Percentiles rank a stretch among this genome's conserved stretches.
Conservation (phyloP, 768 basidiomycete species). For the Daedalea quercina region DNA sequence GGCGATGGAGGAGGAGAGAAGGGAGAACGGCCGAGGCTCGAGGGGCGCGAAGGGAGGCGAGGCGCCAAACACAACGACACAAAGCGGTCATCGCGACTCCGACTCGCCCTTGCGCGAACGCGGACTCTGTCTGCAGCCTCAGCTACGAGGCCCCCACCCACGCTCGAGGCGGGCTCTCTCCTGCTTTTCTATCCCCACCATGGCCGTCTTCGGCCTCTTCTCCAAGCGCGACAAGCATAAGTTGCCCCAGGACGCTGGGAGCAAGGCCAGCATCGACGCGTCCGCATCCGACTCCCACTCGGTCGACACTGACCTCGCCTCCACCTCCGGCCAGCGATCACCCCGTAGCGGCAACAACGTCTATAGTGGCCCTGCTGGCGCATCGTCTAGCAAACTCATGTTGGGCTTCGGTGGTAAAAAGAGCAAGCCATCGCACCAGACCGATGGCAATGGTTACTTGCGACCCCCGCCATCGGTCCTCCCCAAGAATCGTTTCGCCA, state of each 20-base stretch:
- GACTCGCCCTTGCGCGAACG: neutral
- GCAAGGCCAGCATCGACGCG: constrained; percentile 10
- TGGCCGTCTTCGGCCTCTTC: constrained; percentile 24
- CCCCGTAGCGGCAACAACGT: constrained; percentile 3
- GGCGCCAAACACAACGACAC: neutral
- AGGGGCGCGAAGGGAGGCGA: neutral
- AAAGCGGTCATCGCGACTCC: neutral
- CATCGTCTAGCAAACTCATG: constrained; percentile 38
- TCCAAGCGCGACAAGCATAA: constrained; percentile 23
- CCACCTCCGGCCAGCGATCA: constrained; percentile 10
- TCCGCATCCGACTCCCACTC: constrained; percentile 14
- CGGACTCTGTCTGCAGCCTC: neutral
- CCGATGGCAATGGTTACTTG: constrained; percentile 28
- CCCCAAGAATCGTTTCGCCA: constrained; percentile 21
- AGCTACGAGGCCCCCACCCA: neutral
- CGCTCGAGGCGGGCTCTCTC: neutral
- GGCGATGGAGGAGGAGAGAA: neutral
- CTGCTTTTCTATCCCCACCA: constrained; percentile 10
- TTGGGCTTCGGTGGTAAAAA: constrained; percentile 38
- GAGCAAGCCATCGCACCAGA: constrained; percentile 16
- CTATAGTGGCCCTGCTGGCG: constrained; percentile 10
- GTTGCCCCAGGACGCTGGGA: constrained; percentile 5
- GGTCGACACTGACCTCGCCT: constrained; percentile 3
- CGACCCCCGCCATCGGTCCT: constrained; percentile 13
- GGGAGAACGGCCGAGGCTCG: neutral